A percentile compares a stretch with the other conserved stretches of the same genome.
Evolutionary conservation across 2,329 filamentous ascomycete genomes (phyloP).

Genomic region (Botrytis porri): DNA sequence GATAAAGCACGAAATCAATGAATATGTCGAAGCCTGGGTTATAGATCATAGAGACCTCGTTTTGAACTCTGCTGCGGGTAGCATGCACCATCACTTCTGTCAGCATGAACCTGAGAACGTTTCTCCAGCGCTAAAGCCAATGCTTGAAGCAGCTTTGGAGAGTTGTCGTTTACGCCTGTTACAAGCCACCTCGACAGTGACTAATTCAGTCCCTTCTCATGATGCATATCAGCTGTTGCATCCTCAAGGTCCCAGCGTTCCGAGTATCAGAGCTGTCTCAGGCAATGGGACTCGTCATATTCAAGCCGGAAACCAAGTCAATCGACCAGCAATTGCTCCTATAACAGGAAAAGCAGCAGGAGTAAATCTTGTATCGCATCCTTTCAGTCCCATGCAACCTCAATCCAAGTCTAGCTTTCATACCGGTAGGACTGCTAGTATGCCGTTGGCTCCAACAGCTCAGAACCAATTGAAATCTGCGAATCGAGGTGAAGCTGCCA

Average conservation of each 20-base stretch:
- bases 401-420: neutral
- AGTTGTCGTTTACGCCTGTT: neutral
- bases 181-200: neutral
- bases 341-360: neutral
- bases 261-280: neutral
- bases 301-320: neutral
- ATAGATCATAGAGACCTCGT: neutral
- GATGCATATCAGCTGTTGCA: neutral
- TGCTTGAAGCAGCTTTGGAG: neutral
- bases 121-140: neutral
- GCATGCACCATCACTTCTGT: constrained; percentile 10
- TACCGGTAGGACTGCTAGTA: neutral
- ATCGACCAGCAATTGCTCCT: neutral
- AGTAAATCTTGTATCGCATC: neutral
- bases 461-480: neutral
- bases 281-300: neutral
- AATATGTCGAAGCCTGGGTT: constrained; percentile 27
- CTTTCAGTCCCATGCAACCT: neutral
- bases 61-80: neutral
- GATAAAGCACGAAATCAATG: constrained; percentile 20
- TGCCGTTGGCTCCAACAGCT: neutral
- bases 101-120: neutral
- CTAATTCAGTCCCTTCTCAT: neutral
- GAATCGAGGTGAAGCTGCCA: neutral
- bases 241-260: neutral